phyloP scores from a whole-genome alignment of 345 rosid genomes.

The Cardiospermum halicacabum region DNA sequence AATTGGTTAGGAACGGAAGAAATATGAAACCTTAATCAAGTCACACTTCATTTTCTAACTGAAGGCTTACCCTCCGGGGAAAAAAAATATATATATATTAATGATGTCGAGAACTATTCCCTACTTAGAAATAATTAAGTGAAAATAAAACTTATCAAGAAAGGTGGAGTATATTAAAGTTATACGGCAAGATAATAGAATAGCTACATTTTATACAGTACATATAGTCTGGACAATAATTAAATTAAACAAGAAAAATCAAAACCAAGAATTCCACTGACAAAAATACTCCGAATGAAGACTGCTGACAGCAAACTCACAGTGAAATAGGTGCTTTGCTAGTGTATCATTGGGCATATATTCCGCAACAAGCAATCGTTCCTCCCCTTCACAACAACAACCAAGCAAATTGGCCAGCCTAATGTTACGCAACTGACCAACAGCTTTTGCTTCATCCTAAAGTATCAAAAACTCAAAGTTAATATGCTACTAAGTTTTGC shows the following conservation, averaged over 20 bases:
- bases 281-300: not conserved
- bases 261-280: not conserved
- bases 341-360: slow-evolving; percentile 88
- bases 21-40: not conserved
- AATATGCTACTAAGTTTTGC: not conserved
- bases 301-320: slow-evolving; percentile 32
- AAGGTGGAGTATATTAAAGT: not conserved
- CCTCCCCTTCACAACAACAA: slow-evolving; percentile 85
- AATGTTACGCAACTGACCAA: slow-evolving; percentile 74
- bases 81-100: too few relatives aligned
- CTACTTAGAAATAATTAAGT: not conserved
- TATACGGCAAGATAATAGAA: not conserved
- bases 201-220: not conserved
- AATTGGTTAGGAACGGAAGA: not conserved
- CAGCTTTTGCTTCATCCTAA: slow-evolving; percentile 89
- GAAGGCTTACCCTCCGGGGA: too few relatives aligned
- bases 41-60: too few relatives aligned
- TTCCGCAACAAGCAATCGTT: slow-evolving; percentile 78
- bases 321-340: slow-evolving; percentile 93
- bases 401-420: slow-evolving; percentile 85
- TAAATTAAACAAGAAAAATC: not conserved
- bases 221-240: not conserved
- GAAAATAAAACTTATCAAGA: not conserved
- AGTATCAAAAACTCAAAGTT: not conserved
- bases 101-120: not conserved